phyloP scores from a whole-genome alignment of 2,329 filamentous ascomycete genomes.

The Boeremia exigua region DNA sequence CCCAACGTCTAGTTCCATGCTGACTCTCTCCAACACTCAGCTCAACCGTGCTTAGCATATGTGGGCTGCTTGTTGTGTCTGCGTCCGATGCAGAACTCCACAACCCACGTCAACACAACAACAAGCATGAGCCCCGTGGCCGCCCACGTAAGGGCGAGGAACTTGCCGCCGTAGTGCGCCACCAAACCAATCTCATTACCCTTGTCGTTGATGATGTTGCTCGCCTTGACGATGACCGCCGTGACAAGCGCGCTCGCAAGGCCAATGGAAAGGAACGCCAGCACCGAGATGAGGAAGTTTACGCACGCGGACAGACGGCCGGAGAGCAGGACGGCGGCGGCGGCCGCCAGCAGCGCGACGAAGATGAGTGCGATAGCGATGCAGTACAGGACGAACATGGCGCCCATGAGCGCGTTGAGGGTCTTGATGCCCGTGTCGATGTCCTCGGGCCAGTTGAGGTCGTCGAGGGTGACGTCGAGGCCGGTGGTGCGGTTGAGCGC shows the following conservation, averaged over 20 bases:
- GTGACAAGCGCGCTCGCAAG: slow-evolving; percentile 77
- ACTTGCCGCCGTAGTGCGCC: slow-evolving; percentile 60
- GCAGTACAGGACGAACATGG: slow-evolving; percentile 65
- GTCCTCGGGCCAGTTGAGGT: slow-evolving; percentile 63
- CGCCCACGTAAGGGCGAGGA: slow-evolving; percentile 66
- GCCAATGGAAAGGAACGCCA: slow-evolving; percentile 67
- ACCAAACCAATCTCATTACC: slow-evolving; percentile 58
- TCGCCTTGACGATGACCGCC: slow-evolving; percentile 63
- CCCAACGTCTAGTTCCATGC: background rate
- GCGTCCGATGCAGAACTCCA: slow-evolving; percentile 38
- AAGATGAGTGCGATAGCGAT: slow-evolving; percentile 62
- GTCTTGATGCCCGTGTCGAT: slow-evolving; percentile 61
- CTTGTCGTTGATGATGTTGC: slow-evolving; percentile 60
- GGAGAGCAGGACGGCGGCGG: slow-evolving; percentile 53
- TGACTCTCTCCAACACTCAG: background rate
- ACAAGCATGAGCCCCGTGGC: slow-evolving; percentile 56
- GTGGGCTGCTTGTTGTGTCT: slow-evolving; percentile 19
- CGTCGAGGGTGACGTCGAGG: slow-evolving; percentile 56
- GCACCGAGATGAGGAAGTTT: slow-evolving; percentile 57
- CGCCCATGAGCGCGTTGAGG: slow-evolving; percentile 57
- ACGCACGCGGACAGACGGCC: slow-evolving; percentile 56
- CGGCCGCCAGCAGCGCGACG: slow-evolving; percentile 55
- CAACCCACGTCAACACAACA: slow-evolving; percentile 37
- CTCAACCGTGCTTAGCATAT: slow-evolving; percentile 32
- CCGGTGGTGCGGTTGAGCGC: slow-evolving; percentile 53